Percentiles rank a stretch among this genome's conserved stretches.
Evolutionary conservation across 1,284 basidiomycete species (phyloP).

Genomic region (Melampsora medusae): DNA sequence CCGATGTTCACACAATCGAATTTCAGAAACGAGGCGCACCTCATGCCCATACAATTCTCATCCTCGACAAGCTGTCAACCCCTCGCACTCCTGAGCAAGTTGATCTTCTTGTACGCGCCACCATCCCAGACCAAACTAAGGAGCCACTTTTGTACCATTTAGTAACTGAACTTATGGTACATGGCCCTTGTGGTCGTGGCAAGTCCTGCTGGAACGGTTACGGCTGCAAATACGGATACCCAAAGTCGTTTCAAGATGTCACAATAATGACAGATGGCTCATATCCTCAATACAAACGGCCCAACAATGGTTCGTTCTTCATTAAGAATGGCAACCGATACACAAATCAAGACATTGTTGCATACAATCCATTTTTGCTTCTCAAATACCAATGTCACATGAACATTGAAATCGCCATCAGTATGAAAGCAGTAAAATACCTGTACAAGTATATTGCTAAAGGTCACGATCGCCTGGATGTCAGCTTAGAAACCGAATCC

Average conservation of each 20-base stretch:
- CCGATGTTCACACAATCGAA: slow-evolving; percentile 59
- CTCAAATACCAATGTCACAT: neutral
- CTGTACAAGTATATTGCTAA: slow-evolving; percentile 23
- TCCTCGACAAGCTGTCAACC: slow-evolving; percentile 54
- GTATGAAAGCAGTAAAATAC: slow-evolving; percentile 15
- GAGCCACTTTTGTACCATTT: slow-evolving; percentile 57
- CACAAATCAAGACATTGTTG: slow-evolving; percentile 12
- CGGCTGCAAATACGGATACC: slow-evolving; percentile 2
- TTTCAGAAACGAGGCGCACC: slow-evolving; percentile 62
- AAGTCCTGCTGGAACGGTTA: slow-evolving; percentile 40
- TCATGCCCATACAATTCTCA: slow-evolving; percentile 60
- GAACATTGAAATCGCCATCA: neutral
- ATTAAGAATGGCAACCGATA: neutral
- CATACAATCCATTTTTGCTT: slow-evolving; percentile 11
- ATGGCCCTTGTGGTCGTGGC: slow-evolving; percentile 58
- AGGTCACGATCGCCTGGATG: neutral
- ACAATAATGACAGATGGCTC: neutral
- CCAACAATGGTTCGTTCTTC: neutral
- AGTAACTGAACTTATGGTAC: slow-evolving; percentile 57
- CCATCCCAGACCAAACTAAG: slow-evolving; percentile 56
- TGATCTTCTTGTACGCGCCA: slow-evolving; percentile 57
- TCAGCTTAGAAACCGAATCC: neutral
- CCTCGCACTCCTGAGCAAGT: slow-evolving; percentile 54
- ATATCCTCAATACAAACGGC: no score
- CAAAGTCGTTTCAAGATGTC: neutral